Conservation (phyloP, 257 asterid genomes). For the Primulina huaijiensis region DNA sequence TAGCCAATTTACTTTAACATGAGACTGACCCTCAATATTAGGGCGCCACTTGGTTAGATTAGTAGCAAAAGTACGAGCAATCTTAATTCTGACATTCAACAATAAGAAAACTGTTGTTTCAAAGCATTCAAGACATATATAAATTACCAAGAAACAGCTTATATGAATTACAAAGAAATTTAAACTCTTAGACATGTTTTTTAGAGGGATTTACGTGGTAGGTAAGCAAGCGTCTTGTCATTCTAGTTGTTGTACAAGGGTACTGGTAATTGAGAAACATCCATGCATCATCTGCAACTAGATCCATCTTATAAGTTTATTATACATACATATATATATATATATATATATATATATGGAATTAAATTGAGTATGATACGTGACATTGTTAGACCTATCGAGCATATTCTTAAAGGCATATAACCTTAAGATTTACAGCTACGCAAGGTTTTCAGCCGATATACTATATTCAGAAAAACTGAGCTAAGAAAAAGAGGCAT, state of each 20-base stretch:
- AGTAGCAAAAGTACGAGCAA: background rate
- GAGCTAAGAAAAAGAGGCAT: too few relatives aligned
- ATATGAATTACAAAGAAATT: background rate
- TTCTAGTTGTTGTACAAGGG: background rate
- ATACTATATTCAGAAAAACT: too few relatives aligned
- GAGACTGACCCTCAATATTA: background rate
- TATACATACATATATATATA: too few relatives aligned
- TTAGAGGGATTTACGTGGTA: background rate
- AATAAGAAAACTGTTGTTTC: background rate
- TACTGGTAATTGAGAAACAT: background rate
- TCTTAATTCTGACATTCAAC: background rate
- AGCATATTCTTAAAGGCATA: too few relatives aligned
- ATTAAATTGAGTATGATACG: too few relatives aligned
- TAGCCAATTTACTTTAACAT: background rate
- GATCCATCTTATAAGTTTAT: too few relatives aligned
- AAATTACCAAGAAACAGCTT: background rate
- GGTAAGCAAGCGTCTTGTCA: background rate
- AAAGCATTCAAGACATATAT: background rate
- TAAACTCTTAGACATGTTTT: background rate
- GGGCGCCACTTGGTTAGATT: background rate
- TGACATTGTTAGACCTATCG: too few relatives aligned
- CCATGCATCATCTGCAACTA: too few relatives aligned
- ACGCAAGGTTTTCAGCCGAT: too few relatives aligned
- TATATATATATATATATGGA: too few relatives aligned
- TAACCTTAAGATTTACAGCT: too few relatives aligned